Evolutionary conservation across 2,329 filamentous ascomycete genomes (phyloP).

Genomic region (Teratosphaeria pseudoeucalypti): DNA sequence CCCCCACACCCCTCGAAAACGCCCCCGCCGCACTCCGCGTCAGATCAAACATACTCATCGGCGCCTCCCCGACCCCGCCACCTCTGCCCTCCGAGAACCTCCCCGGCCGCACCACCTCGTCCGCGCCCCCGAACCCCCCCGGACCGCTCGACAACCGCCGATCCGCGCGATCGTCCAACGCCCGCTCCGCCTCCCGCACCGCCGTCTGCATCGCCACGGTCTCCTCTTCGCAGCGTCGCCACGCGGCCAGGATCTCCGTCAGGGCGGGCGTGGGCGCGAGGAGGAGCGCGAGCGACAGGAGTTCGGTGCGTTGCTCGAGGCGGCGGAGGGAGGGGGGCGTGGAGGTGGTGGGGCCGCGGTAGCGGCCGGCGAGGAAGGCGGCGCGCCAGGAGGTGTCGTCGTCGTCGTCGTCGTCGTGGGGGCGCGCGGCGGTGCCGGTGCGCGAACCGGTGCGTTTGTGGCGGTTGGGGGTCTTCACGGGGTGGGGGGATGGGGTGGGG

Average conservation of each 20-base stretch:
- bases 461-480: not conserved
- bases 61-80: conserved; percentile 30
- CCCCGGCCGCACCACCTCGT: conserved; percentile 28
- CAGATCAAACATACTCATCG: conserved; percentile 44
- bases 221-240: conserved; percentile 69
- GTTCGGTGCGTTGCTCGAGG: conserved; percentile 71
- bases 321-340: conserved; percentile 52
- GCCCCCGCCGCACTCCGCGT: conserved; percentile 40
- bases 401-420: conserved; percentile 23
- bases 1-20: conserved; percentile 22
- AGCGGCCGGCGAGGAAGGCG: conserved; percentile 67
- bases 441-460: conserved; percentile 8
- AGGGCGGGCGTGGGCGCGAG: conserved; percentile 61
- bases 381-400: conserved; percentile 72
- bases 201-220: conserved; percentile 55
- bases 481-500: conserved; percentile 1
- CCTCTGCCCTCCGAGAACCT: conserved; percentile 33
- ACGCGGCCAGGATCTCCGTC: conserved; percentile 64
- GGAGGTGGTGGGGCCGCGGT: conserved; percentile 36
- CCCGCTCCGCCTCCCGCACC: conserved; percentile 58
- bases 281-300: conserved; percentile 63
- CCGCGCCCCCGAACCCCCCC: conserved; percentile 3
- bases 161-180: conserved; percentile 59
- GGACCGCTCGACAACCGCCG: conserved; percentile 21
- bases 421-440: conserved; percentile 16